These are phyloP conservation scores for Sophora flavescens DNA, from an alignment of 306 rosid species.

Conservation along the genomic window DNA sequence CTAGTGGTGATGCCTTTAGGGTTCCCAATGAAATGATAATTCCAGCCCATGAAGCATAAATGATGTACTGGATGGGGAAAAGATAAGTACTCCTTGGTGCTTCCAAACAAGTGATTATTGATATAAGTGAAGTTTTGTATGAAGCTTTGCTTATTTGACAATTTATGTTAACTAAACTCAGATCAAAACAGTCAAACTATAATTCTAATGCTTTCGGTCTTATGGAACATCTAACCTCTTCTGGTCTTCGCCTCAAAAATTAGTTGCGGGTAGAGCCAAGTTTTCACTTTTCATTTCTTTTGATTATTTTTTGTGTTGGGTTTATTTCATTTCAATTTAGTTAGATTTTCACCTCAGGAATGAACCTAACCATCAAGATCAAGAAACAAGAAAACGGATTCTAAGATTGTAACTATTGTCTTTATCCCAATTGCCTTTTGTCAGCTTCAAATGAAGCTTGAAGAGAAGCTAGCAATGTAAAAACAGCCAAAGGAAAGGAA, in stretches of 20 bases:
- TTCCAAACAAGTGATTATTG: not conserved
- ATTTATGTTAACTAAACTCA: not conserved
- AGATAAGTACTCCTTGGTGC: conserved; percentile 16
- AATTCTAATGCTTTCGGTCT: not conserved
- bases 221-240: not conserved
- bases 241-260: conserved; percentile 3
- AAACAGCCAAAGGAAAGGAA: not conserved
- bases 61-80: not conserved
- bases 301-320: not conserved
- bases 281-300: not conserved
- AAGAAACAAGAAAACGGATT: not conserved
- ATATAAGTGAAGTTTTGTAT: not conserved
- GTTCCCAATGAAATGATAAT: conserved; percentile 4
- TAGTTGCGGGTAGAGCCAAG: conserved; percentile 6
- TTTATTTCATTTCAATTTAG: not conserved
- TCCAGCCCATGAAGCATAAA: conserved; percentile 6
- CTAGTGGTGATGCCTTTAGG: not conserved
- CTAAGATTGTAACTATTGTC: not conserved
- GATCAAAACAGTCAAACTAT: not conserved
- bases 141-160: conserved; percentile 10
- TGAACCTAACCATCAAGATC: not conserved
- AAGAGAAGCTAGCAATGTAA: conserved; percentile 5
- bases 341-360: not conserved
- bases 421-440: not conserved
- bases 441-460: conserved; percentile 16